phyloP scores from a whole-genome alignment of 2,329 filamentous ascomycete species.

The Stachybotrys chartarum region DNA sequence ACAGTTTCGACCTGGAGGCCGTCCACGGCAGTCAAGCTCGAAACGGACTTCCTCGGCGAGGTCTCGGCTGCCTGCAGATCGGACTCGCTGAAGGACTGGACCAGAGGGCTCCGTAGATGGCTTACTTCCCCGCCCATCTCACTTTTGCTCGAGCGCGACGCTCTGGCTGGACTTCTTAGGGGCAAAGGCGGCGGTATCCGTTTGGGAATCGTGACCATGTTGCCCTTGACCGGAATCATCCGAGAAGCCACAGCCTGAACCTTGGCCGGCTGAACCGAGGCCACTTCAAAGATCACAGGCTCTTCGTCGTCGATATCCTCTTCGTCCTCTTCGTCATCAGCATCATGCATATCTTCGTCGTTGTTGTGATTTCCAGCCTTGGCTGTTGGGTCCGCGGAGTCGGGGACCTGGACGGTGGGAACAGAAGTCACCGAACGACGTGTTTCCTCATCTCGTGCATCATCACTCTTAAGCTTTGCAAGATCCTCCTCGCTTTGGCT shows the following conservation, averaged over 20 bases:
- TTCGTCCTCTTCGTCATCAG: constrained; percentile 34
- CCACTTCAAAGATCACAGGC: constrained; percentile 63
- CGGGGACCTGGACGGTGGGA: neutral
- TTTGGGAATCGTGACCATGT: constrained; percentile 79
- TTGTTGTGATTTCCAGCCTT: constrained; percentile 19
- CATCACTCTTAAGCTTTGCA: neutral
- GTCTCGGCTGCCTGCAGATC: constrained; percentile 17
- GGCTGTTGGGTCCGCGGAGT: constrained; percentile 1
- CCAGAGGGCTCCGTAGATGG: constrained; percentile 41
- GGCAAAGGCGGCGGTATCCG: constrained; percentile 72
- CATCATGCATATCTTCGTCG: constrained; percentile 13
- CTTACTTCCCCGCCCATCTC: constrained; percentile 54
- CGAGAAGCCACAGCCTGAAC: constrained; percentile 56
- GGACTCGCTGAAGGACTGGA: constrained; percentile 37
- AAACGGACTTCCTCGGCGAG: constrained; percentile 10
- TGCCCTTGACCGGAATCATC: constrained; percentile 64
- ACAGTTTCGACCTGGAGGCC: neutral
- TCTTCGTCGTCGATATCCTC: constrained; percentile 52
- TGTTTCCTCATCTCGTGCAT: neutral
- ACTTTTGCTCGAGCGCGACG: constrained; percentile 42
- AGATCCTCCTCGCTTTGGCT: constrained; percentile 18
- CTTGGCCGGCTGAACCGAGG: constrained; percentile 44
- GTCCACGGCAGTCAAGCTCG: neutral
- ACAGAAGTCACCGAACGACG: neutral
- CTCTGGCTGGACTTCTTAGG: constrained; percentile 63